Evolutionary conservation across 495 filamentous ascomycete genomes (phyloP).

Genomic region (Penicillium samsonianum): DNA sequence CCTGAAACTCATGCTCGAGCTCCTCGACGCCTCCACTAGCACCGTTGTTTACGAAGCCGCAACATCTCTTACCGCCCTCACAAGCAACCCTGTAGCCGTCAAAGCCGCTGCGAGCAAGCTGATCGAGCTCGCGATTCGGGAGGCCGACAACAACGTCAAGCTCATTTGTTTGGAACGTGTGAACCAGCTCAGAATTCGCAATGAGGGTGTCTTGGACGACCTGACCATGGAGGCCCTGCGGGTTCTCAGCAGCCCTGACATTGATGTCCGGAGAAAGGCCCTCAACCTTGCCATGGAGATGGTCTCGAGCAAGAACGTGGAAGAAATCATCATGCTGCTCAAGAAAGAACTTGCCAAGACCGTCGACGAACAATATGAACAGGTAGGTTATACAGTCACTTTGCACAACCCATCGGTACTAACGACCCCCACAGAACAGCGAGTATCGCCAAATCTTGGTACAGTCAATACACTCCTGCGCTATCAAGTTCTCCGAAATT

Average conservation of each 20-base stretch:
- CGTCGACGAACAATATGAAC: constrained; percentile 97
- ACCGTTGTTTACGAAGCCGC: constrained; percentile 98
- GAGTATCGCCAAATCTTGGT: constrained; percentile 96
- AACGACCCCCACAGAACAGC: constrained; percentile 62
- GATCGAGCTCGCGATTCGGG: constrained; percentile 94
- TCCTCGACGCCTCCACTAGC: constrained; percentile 87
- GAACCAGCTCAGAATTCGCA: constrained; percentile 85
- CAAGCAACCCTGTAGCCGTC: constrained; percentile 94
- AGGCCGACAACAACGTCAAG: constrained; percentile 98
- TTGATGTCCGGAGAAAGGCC: constrained; percentile 93
- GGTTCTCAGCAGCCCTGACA: constrained; percentile 93
- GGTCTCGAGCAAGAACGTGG: constrained; percentile 98
- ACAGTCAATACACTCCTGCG: constrained; percentile 95
- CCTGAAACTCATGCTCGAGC: constrained; percentile 91
- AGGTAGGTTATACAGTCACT: constrained; percentile 46
- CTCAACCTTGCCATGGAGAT: constrained; percentile 91
- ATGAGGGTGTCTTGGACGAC: constrained; percentile 92
- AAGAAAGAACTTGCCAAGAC: constrained; percentile 99
- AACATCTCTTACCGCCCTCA: constrained; percentile 92
- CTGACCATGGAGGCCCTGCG: constrained; percentile 97
- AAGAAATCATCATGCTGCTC: constrained; percentile 92
- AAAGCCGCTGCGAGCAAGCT: constrained; percentile 96
- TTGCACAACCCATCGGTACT: constrained; percentile 13
- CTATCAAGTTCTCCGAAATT: constrained; percentile 98
- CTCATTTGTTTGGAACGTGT: constrained; percentile 96